A percentile compares a stretch with the other conserved stretches of the same genome.
phyloP scores from a whole-genome alignment of 345 rosid genomes.

The Boechera divaricarpa region DNA sequence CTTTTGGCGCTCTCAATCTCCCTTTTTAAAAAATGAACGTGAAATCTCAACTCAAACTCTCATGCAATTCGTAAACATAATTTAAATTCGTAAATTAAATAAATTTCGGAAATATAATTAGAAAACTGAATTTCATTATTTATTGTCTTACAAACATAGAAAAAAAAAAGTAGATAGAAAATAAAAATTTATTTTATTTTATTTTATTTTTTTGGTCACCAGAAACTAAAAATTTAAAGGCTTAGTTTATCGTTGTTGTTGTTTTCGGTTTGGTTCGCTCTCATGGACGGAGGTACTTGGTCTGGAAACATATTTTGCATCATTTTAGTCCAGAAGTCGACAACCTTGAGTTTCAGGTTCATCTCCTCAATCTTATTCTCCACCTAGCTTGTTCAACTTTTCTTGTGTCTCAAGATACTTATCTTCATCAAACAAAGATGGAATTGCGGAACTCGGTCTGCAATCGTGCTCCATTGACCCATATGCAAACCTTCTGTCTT shows the following conservation, averaged over 20 bases:
- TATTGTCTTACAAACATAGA: neutral
- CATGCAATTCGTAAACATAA: neutral
- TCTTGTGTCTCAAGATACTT: neutral
- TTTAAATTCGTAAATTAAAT: neutral
- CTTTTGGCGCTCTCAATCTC: neutral
- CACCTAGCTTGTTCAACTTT: neutral
- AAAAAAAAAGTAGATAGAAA: neutral
- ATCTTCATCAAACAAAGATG: neutral
- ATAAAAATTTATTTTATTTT: neutral
- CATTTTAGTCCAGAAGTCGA: conserved; percentile 5
- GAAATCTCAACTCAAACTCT: no score
- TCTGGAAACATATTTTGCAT: conserved; percentile 17
- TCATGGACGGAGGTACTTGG: conserved; percentile 13
- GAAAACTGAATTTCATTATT: neutral
- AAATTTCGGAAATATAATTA: neutral
- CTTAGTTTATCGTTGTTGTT: neutral
- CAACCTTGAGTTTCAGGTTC: neutral
- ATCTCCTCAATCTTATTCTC: conserved; percentile 17
- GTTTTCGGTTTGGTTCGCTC: neutral
- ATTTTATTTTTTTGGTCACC: no score
- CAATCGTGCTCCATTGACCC: neutral
- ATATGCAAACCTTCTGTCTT: neutral
- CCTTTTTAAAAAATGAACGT: no score
- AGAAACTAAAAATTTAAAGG: neutral
- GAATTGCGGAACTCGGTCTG: neutral